Percentiles rank a stretch among this genome's conserved stretches.
These are phyloP conservation scores for Botrytis pseudocinerea DNA, from an alignment of 2,329 filamentous ascomycete genomes.

Conservation along the genomic window DNA sequence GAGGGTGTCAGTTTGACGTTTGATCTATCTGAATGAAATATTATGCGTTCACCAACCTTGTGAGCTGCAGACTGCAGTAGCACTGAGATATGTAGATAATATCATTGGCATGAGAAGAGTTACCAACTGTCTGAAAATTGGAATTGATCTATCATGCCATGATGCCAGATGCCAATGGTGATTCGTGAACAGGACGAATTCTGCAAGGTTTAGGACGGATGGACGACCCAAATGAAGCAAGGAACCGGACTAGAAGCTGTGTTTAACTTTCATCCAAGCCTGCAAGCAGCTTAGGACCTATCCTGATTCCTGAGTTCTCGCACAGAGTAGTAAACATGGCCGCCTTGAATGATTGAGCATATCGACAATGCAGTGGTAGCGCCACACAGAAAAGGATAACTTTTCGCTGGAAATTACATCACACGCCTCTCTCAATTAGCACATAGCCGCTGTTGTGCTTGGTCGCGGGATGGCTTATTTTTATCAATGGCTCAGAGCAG, in stretches of 20 bases:
- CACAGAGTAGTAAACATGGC: not conserved
- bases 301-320: not conserved
- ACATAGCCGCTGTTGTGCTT: conserved; percentile 8
- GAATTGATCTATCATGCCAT: conserved; percentile 1
- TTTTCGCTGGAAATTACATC: conserved; percentile 3
- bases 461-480: not conserved
- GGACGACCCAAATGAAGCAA: conserved; percentile 1
- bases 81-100: not conserved
- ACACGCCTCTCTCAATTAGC: not conserved
- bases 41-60: not conserved
- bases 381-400: conserved; percentile 6
- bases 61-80: not conserved
- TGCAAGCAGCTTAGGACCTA: not conserved
- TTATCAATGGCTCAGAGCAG: not conserved
- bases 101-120: not conserved
- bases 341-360: not conserved
- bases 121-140: not conserved
- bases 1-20: not conserved
- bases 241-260: not conserved
- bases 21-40: not conserved
- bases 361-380: conserved; percentile 17
- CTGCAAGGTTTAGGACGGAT: conserved; percentile 9
- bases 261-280: not conserved
- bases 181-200: not conserved
- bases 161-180: not conserved